Percentiles rank a stretch among this genome's conserved stretches.
Evolutionary conservation across 2,329 filamentous ascomycete genomes (phyloP).

Genomic region (Penicillium olsonii): DNA sequence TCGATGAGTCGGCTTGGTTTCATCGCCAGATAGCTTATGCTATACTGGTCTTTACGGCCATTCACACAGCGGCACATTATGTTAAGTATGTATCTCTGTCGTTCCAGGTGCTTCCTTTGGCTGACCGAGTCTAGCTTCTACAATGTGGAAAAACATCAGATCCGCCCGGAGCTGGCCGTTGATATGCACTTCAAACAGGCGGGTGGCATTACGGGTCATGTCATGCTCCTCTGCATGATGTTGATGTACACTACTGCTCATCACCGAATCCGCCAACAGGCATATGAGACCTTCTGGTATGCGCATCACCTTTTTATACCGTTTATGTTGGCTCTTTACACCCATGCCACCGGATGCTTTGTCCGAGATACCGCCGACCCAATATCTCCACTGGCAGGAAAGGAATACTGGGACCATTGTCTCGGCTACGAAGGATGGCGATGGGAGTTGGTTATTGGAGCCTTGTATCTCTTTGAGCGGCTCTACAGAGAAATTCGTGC

Average conservation of each 20-base stretch:
- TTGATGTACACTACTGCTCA: slow-evolving; percentile 97
- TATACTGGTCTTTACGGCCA: slow-evolving; percentile 75
- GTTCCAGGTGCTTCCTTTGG: background rate
- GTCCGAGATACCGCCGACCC: slow-evolving; percentile 75
- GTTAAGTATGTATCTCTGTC: slow-evolving; percentile 72
- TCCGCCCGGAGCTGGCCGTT: slow-evolving; percentile 76
- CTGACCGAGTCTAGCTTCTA: slow-evolving; percentile 68
- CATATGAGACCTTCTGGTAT: slow-evolving; percentile 99
- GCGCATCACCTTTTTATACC: slow-evolving; percentile 98
- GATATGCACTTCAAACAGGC: slow-evolving; percentile 90
- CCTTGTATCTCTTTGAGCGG: slow-evolving; percentile 81
- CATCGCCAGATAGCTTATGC: slow-evolving; percentile 93
- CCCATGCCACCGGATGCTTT: slow-evolving; percentile 94
- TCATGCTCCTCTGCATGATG: slow-evolving; percentile 99
- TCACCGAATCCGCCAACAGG: slow-evolving; percentile 90
- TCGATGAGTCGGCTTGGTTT: slow-evolving; percentile 98
- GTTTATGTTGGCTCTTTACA: slow-evolving; percentile 90
- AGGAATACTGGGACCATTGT: slow-evolving; percentile 85
- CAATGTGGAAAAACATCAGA: slow-evolving; percentile 84
- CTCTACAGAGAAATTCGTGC: slow-evolving; percentile 88
- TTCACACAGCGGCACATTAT: slow-evolving; percentile 82
- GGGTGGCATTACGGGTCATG: slow-evolving; percentile 90
- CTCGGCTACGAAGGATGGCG: slow-evolving; percentile 95
- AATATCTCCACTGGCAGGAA: slow-evolving; percentile 81
- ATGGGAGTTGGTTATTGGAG: slow-evolving; percentile 89